Percentiles rank a stretch among this genome's conserved stretches.
These are phyloP conservation scores for Taphrina confusa DNA, from an alignment of 1,139 yeast species.

Conservation along the genomic window DNA sequence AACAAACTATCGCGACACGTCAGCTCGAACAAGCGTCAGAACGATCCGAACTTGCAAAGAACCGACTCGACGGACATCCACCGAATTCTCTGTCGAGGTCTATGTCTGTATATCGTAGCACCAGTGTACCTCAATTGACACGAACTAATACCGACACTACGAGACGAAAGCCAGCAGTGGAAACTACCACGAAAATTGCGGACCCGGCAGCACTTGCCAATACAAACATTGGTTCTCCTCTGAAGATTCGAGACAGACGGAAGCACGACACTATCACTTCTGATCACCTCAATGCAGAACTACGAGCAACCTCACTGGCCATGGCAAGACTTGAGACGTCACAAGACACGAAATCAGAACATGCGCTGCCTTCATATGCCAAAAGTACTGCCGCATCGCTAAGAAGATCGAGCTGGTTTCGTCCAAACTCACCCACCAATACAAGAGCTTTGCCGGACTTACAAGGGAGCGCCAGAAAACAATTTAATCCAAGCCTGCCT, in stretches of 20 bases:
- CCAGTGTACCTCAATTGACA: neutral
- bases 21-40: neutral
- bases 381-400: slow-evolving; percentile 21
- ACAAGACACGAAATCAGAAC: neutral
- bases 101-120: neutral
- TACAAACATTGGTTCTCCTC: neutral
- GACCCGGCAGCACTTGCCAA: neutral
- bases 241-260: neutral
- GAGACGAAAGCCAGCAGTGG: too few relatives aligned
- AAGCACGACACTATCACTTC: neutral
- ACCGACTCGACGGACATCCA: neutral
- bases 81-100: neutral
- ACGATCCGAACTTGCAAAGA: neutral
- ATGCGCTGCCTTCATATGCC: slow-evolving; percentile 18
- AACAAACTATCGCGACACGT: neutral
- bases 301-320: neutral
- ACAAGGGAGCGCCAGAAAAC: too few relatives aligned
- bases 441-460: too few relatives aligned
- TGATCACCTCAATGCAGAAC: neutral
- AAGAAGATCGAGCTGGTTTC: slow-evolving; percentile 5
- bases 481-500: too few relatives aligned
- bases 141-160: neutral
- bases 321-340: neutral
- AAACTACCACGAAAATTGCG: neutral
- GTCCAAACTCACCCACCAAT: too few relatives aligned